Percentiles rank a stretch among this genome's conserved stretches.
These are phyloP conservation scores for Xanthoconium purpureum DNA, from an alignment of 768 basidiomycete genomes.

Conservation along the genomic window DNA sequence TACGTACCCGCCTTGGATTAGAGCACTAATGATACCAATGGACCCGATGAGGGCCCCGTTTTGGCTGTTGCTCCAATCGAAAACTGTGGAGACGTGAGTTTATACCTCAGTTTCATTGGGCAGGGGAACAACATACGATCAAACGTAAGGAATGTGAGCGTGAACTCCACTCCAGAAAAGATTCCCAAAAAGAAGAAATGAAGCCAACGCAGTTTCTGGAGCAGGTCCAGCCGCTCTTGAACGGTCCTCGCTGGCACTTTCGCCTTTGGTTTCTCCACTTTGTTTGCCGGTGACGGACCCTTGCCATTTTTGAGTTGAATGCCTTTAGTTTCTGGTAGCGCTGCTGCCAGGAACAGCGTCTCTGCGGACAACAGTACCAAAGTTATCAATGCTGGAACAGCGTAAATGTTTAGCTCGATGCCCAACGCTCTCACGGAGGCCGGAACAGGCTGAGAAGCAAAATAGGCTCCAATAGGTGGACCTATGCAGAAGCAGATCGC, in stretches of 20 bases:
- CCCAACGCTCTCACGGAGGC: conserved; percentile 52
- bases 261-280: conserved; percentile 9
- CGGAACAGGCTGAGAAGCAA: conserved; percentile 82
- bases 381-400: conserved; percentile 82
- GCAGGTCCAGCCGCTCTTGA: conserved; percentile 51
- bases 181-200: conserved; percentile 86
- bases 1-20: conserved; percentile 93
- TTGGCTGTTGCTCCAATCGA: conserved; percentile 87
- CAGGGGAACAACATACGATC: conserved; percentile 54
- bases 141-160: conserved; percentile 91
- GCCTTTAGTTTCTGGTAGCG: conserved; percentile 84
- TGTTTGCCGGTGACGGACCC: conserved; percentile 20
- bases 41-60: conserved; percentile 82
- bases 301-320: conserved; percentile 25
- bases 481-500: conserved; percentile 92
- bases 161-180: conserved; percentile 97
- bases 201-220: conserved; percentile 59
- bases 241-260: conserved; percentile 21
- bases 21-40: conserved; percentile 87
- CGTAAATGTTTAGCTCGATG: conserved; percentile 81
- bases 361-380: conserved; percentile 74
- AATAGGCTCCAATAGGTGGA: conserved; percentile 94
- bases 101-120: neutral
- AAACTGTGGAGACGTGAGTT: conserved; percentile 46
- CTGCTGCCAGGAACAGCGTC: conserved; percentile 69